Evolutionary conservation across 148 eudicot genomes (phyloP).

Genomic region (Bassia scoparia): DNA sequence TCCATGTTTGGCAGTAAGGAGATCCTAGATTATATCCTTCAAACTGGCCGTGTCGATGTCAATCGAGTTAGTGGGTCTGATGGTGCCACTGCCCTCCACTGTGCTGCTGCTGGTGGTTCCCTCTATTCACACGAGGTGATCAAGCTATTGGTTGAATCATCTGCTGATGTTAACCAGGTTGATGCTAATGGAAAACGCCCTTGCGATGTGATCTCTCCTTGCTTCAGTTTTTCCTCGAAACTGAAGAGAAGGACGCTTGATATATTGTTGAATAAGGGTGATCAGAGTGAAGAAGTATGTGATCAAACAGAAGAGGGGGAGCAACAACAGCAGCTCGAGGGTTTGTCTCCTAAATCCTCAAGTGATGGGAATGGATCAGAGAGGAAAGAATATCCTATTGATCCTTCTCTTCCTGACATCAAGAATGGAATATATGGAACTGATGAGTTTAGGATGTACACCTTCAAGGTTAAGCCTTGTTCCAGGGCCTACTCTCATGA

Average conservation of each 20-base stretch:
- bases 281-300: conserved; percentile 29
- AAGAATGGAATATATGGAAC: conserved; percentile 80
- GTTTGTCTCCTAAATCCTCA: conserved; percentile 24
- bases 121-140: conserved; percentile 45
- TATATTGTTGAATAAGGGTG: conserved; percentile 39
- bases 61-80: conserved; percentile 77
- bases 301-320: conserved; percentile 28
- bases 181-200: conserved; percentile 67
- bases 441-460: conserved; percentile 89
- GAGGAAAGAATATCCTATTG: conserved; percentile 82
- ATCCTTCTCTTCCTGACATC: conserved; percentile 83
- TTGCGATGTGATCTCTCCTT: conserved; percentile 46
- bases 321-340: conserved; percentile 23
- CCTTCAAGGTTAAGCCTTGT: conserved; percentile 91
- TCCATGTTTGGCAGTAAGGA: conserved; percentile 75
- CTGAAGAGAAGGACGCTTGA: conserved; percentile 55
- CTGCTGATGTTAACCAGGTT: conserved; percentile 45
- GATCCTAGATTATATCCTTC: conserved; percentile 52
- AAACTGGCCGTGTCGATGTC: conserved; percentile 51
- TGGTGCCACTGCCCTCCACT: conserved; percentile 87
- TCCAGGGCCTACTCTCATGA: conserved; percentile 97
- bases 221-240: conserved; percentile 29
- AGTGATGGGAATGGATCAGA: conserved; percentile 50
- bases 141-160: conserved; percentile 56
- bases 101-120: conserved; percentile 71